Evolutionary conservation across 2,329 filamentous ascomycete genomes (phyloP).

Genomic region (Cadophora luteo-olivacea): DNA sequence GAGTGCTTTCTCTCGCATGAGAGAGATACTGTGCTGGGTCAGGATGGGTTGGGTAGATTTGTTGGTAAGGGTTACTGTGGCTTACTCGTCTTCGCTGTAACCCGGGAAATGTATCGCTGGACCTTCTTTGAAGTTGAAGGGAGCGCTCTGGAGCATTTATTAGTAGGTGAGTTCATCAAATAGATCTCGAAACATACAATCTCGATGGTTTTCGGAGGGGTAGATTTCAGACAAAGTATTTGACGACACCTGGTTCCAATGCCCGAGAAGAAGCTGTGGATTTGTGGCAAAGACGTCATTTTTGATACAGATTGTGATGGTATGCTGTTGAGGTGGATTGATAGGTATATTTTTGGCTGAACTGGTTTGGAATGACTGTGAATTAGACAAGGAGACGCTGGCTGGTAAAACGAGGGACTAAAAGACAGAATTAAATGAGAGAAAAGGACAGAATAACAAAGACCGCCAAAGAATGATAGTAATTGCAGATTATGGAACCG

Average conservation of each 20-base stretch:
- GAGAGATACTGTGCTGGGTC: constrained; percentile 37
- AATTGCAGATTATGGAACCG: constrained; percentile 9
- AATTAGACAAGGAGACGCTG: constrained; percentile 26
- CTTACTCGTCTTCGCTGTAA: constrained; percentile 65
- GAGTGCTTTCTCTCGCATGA: constrained; percentile 44
- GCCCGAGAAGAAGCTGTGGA: constrained; percentile 50
- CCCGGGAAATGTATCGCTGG: constrained; percentile 59
- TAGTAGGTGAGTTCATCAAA: constrained; percentile 19
- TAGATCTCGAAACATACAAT: constrained; percentile 50
- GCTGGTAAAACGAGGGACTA: constrained; percentile 27
- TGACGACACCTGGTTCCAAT: constrained; percentile 54
- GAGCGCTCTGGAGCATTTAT: constrained; percentile 56
- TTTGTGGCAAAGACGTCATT: constrained; percentile 22
- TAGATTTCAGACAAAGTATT: constrained; percentile 50
- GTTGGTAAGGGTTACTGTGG: constrained; percentile 23
- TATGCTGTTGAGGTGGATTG: background rate
- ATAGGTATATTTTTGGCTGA: constrained; percentile 5
- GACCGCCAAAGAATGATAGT: constrained; percentile 23
- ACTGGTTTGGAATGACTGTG: constrained; percentile 15
- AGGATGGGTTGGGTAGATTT: background rate
- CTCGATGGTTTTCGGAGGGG: constrained; percentile 49
- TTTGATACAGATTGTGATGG: background rate
- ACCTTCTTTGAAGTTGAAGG: constrained; percentile 63
- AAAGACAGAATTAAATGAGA: constrained; percentile 24
- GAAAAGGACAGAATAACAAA: constrained; percentile 31